These are phyloP conservation scores for Beauveria rudraprayagi DNA, from an alignment of 2,329 filamentous ascomycete genomes.

Conservation along the genomic window DNA sequence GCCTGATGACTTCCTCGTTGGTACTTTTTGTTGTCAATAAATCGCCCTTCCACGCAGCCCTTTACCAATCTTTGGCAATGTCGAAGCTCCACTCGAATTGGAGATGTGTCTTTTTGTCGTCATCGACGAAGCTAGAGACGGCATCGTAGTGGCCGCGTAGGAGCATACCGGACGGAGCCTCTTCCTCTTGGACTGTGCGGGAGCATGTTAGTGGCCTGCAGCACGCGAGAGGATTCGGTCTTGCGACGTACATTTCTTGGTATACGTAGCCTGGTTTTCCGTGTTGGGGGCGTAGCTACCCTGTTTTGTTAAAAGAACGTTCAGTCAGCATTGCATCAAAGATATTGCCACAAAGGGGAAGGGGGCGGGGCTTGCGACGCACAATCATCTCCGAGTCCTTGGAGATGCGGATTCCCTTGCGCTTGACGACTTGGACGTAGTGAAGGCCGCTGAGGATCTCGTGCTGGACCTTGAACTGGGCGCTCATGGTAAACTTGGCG, in stretches of 20 bases:
- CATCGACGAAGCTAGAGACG: slow-evolving; percentile 84
- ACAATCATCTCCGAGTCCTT: slow-evolving; percentile 99
- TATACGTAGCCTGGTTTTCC: slow-evolving; percentile 73
- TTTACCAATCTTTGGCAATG: slow-evolving; percentile 91
- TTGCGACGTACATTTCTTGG: slow-evolving; percentile 72
- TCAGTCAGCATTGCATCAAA: neutral
- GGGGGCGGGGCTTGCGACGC: slow-evolving; percentile 24
- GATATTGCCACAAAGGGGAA: neutral
- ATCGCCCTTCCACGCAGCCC: neutral
- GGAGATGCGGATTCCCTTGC: slow-evolving; percentile 76
- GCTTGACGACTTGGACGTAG: slow-evolving; percentile 90
- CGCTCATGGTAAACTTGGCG: slow-evolving; percentile 87
- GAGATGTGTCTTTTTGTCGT: slow-evolving; percentile 85
- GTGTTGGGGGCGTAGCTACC: slow-evolving; percentile 93
- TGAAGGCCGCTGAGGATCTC: slow-evolving; percentile 92
- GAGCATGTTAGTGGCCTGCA: slow-evolving; percentile 10
- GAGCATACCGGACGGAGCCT: slow-evolving; percentile 86
- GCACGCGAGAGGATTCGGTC: neutral
- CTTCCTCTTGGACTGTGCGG: slow-evolving; percentile 71
- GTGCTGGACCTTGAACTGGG: slow-evolving; percentile 90
- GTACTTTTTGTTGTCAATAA: neutral
- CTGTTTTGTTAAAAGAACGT: slow-evolving; percentile 32
- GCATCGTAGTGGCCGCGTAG: slow-evolving; percentile 86
- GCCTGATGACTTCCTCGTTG: neutral
- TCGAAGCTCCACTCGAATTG: slow-evolving; percentile 95